These are phyloP conservation scores for Candida succiphila DNA, from an alignment of 805 yeast species.

Conservation along the genomic window DNA sequence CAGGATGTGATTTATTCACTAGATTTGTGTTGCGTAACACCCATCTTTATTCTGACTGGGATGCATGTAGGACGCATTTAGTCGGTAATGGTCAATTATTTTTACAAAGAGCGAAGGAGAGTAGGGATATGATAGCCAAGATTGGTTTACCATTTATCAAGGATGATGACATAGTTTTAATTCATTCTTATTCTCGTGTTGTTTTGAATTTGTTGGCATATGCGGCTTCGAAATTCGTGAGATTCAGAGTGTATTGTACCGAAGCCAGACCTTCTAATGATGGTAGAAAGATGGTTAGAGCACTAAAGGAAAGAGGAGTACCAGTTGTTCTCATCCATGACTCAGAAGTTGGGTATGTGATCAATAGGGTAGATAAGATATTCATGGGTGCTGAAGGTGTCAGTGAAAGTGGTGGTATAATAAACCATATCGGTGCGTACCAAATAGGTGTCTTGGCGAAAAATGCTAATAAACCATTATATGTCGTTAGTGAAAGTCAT, in stretches of 20 bases:
- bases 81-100: slow-evolving; percentile 92
- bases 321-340: slow-evolving; percentile 88
- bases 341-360: slow-evolving; percentile 86
- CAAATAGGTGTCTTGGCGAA: slow-evolving; percentile 91
- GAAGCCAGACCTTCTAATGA: slow-evolving; percentile 87
- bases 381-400: slow-evolving; percentile 99
- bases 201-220: slow-evolving; percentile 65
- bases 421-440: slow-evolving; percentile 89
- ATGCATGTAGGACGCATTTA: slow-evolving; percentile 75
- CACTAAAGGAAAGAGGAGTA: slow-evolving; percentile 59
- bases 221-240: slow-evolving; percentile 68
- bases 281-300: slow-evolving; percentile 68
- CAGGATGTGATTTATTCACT: slow-evolving; percentile 96
- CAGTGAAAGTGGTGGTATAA: slow-evolving; percentile 96
- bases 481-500: slow-evolving; percentile 90
- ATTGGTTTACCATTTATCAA: slow-evolving; percentile 82
- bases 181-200: slow-evolving; percentile 89
- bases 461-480: slow-evolving; percentile 84
- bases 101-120: slow-evolving; percentile 82
- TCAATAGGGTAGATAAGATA: slow-evolving; percentile 86
- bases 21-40: slow-evolving; percentile 86
- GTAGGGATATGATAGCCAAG: slow-evolving; percentile 80
- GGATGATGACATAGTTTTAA: slow-evolving; percentile 85
- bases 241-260: slow-evolving; percentile 87
- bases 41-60: slow-evolving; percentile 89